Conservation (phyloP, 352 stramenopile species). For the Globisporangium rhizosaccharum region DNA sequence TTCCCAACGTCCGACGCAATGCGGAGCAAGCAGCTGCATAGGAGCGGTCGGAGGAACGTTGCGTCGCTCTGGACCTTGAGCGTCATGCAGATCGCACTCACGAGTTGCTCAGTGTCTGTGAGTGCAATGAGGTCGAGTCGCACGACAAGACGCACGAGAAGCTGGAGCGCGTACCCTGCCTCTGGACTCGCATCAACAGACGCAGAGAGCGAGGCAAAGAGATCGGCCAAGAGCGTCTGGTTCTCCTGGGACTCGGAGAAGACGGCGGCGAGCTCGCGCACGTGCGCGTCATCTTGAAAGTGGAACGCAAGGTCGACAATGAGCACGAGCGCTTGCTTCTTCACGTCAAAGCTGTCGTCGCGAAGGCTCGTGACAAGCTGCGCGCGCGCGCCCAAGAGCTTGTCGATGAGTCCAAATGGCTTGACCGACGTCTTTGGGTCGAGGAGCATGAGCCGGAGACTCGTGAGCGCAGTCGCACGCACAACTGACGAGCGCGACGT, state of each 20-base stretch:
- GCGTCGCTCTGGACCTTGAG: constrained; percentile 18
- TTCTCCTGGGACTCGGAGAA: constrained; percentile 10
- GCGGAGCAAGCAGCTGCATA: constrained; percentile 10
- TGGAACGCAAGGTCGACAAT: constrained; percentile 12
- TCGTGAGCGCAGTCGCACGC: constrained; percentile 8
- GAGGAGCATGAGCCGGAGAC: constrained; percentile 12
- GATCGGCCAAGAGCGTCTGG: constrained; percentile 4
- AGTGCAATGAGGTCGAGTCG: constrained; percentile 22
- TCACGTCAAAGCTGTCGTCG: constrained; percentile 9
- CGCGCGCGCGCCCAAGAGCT: constrained; percentile 6
- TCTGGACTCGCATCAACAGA: constrained; percentile 7
- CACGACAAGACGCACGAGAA: constrained; percentile 24
- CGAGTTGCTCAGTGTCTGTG: constrained; percentile 22
- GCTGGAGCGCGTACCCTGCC: constrained; percentile 20
- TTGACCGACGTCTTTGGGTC: constrained; percentile 9
- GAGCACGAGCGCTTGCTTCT: constrained; percentile 13
- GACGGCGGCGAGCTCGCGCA: constrained; percentile 5
- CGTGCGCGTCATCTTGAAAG: constrained; percentile 2
- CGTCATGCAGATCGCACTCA: constrained; percentile 23
- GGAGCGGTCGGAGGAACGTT: constrained; percentile 28
- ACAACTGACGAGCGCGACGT: background rate
- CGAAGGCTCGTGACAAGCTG: constrained; percentile 4
- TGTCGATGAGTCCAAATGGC: constrained; percentile 6
- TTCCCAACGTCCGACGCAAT: constrained; percentile 3
- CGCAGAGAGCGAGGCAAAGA: constrained; percentile 6